These are phyloP conservation scores for Sporothrix humicola DNA, from an alignment of 2,329 filamentous ascomycete species.

Conservation along the genomic window DNA sequence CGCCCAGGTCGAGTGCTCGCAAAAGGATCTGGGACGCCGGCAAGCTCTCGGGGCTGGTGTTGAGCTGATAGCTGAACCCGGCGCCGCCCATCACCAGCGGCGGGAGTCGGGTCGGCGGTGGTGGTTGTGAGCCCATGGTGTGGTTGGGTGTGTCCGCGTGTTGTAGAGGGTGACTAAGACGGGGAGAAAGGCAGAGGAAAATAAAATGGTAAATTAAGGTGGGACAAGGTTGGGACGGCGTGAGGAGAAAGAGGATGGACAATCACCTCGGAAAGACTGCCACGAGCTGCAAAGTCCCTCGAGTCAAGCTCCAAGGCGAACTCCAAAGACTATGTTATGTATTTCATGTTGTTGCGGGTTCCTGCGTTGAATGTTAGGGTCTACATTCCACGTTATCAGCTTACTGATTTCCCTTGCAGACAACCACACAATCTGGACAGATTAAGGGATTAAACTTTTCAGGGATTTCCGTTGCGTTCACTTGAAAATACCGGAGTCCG, in stretches of 20 bases:
- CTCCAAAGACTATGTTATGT: not conserved
- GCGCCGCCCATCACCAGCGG: conserved; percentile 54
- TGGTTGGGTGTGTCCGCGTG: not conserved
- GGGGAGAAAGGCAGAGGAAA: not conserved
- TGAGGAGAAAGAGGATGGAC: not conserved
- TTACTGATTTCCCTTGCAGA: too few species aligned
- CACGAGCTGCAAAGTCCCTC: not conserved
- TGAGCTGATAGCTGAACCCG: conserved; percentile 56
- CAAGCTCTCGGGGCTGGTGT: conserved; percentile 53
- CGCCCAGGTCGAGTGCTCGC: conserved; percentile 52
- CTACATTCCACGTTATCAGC: not conserved
- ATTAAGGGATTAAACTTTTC: not conserved
- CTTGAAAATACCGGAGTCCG: not conserved
- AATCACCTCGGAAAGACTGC: not conserved
- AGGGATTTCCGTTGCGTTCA: not conserved
- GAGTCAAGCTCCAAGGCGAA: not conserved
- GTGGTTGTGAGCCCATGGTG: not conserved
- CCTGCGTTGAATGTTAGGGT: too few species aligned
- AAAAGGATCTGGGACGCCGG: conserved; percentile 52
- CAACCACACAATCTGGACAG: not conserved
- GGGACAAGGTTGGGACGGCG: not conserved
- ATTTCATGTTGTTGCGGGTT: not conserved
- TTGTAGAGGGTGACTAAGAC: not conserved
- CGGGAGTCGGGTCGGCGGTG: not conserved
- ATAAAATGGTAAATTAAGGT: not conserved